Conservation (phyloP, 2,329 filamentous ascomycete species). For the Aspergillus costaricaensis region DNA sequence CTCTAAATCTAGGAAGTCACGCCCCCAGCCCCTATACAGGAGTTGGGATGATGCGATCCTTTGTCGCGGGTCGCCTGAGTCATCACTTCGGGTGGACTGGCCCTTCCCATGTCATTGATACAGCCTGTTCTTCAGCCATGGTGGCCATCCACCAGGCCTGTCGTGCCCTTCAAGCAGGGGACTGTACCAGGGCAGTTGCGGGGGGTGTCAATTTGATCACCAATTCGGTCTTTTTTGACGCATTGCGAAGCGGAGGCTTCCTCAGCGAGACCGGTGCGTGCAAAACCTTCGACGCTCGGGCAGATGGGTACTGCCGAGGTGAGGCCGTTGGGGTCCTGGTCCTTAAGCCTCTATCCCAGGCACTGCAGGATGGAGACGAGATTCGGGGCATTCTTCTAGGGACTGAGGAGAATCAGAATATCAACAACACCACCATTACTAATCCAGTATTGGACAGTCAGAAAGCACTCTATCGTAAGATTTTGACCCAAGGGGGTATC, state of each 20-base stretch:
- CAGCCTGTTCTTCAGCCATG: background rate
- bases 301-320: background rate
- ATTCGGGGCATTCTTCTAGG: background rate
- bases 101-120: background rate
- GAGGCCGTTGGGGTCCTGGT: background rate
- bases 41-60: background rate
- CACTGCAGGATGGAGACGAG: background rate
- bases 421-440: background rate
- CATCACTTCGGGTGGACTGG: background rate
- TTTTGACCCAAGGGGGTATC: background rate
- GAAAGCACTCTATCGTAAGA: background rate
- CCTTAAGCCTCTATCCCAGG: background rate
- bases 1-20: background rate
- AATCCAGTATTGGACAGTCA: background rate
- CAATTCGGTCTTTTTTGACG: background rate
- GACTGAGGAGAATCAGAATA: background rate
- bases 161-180: background rate
- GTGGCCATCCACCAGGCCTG: background rate
- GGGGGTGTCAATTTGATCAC: background rate
- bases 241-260: background rate
- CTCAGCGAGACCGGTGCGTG: background rate
- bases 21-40: background rate
- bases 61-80: background rate
- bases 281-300: background rate
- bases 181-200: background rate